phyloP scores from a whole-genome alignment of 495 filamentous ascomycete species.

The Penicillium flavigenum region DNA sequence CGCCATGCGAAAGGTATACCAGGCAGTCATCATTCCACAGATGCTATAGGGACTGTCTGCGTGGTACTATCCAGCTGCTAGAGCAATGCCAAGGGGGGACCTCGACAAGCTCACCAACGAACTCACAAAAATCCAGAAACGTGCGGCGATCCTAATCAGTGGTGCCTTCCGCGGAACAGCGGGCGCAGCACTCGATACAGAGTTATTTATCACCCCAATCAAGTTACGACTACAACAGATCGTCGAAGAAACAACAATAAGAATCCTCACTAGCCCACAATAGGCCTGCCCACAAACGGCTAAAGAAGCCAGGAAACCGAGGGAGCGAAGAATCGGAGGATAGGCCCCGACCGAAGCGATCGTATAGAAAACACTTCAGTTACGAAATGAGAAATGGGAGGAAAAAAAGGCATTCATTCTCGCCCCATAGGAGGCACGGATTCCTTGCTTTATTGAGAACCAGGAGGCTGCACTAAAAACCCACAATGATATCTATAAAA shows the following conservation, averaged over 20 bases:
- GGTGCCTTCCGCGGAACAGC: too few relatives aligned
- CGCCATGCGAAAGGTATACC: constrained; percentile 17
- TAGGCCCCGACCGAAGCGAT: too few relatives aligned
- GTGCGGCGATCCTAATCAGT: background rate
- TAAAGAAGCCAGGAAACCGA: too few relatives aligned
- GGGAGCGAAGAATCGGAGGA: too few relatives aligned
- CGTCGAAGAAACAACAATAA: too few relatives aligned
- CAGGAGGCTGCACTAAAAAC: background rate
- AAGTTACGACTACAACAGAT: too few relatives aligned
- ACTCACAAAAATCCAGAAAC: constrained; percentile 13
- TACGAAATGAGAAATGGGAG: too few relatives aligned
- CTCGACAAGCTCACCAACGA: background rate
- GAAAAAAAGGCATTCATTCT: background rate
- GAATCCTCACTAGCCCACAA: too few relatives aligned
- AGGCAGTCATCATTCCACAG: constrained; percentile 22
- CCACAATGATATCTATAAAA: background rate
- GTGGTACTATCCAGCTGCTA: constrained; percentile 2
- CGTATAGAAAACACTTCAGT: too few relatives aligned
- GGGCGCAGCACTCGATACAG: too few relatives aligned
- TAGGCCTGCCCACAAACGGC: too few relatives aligned
- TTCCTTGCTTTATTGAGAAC: background rate
- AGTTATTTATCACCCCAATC: too few relatives aligned
- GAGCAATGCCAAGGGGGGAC: background rate
- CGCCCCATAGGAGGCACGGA: background rate
- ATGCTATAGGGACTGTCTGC: constrained; percentile 10